Conservation (phyloP, 2,329 filamentous ascomycete species). For the Chrysoporthe deuterocubensis region DNA sequence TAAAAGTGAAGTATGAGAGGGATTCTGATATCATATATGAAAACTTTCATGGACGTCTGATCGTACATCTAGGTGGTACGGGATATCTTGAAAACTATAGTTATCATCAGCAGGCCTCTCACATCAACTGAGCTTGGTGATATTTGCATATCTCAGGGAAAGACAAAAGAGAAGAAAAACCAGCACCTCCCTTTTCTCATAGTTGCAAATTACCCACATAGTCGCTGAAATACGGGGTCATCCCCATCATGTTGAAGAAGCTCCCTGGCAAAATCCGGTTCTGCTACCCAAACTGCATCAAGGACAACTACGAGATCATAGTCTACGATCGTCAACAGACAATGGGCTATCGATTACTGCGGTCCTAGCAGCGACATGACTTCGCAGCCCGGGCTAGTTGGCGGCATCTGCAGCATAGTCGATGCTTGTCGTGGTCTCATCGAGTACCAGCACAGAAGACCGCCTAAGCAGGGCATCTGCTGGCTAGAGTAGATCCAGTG, state of each 20-base stretch:
- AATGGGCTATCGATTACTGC: conserved; percentile 16
- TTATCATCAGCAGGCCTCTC: too few relatives aligned
- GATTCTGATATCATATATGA: too few relatives aligned
- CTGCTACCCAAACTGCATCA: conserved; percentile 10
- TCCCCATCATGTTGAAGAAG: conserved; percentile 13
- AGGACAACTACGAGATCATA: conserved; percentile 14
- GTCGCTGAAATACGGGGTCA: conserved; percentile 3
- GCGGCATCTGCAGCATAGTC: conserved; percentile 12
- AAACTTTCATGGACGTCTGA: too few relatives aligned
- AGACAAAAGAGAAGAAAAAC: too few relatives aligned
- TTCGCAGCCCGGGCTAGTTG: not conserved
- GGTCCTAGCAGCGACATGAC: not conserved
- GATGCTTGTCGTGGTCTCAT: conserved; percentile 24
- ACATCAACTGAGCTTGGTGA: too few relatives aligned
- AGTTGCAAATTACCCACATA: conserved; percentile 3
- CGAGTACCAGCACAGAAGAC: conserved; percentile 12
- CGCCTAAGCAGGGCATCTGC: conserved; percentile 1
- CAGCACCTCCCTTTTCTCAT: too few relatives aligned
- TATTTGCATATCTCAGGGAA: too few relatives aligned
- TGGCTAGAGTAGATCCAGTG: not conserved
- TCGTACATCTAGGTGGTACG: too few relatives aligned
- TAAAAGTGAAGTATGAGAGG: too few relatives aligned
- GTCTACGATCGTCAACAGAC: conserved; percentile 9
- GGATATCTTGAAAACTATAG: too few relatives aligned
- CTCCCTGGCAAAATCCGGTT: conserved; percentile 19